phyloP scores from a whole-genome alignment of 805 yeast species.

The Candida suzukii region DNA sequence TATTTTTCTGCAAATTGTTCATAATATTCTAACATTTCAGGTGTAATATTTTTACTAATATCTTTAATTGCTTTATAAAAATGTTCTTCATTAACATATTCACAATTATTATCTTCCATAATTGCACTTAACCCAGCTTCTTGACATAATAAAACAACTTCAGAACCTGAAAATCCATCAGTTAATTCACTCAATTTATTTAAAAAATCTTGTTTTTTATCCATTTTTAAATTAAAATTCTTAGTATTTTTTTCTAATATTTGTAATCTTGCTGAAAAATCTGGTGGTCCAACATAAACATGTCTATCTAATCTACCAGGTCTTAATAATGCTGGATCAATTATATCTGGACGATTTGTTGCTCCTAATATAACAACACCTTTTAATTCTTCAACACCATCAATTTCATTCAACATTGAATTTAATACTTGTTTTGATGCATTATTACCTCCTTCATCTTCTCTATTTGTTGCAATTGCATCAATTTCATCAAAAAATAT shows the following conservation, averaged over 20 bases:
- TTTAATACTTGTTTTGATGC: slow-evolving; percentile 84
- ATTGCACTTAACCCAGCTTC: slow-evolving; percentile 95
- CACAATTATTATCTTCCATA: slow-evolving; percentile 61
- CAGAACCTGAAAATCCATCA: slow-evolving; percentile 79
- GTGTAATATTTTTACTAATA: slow-evolving; percentile 73
- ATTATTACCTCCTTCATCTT: slow-evolving; percentile 48
- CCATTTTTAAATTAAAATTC: slow-evolving; percentile 51
- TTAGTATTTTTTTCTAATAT: slow-evolving; percentile 65
- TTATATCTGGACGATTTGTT: slow-evolving; percentile 89
- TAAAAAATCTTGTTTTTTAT: slow-evolving; percentile 32
- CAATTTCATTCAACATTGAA: slow-evolving; percentile 87
- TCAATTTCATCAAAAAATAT: slow-evolving; percentile 96
- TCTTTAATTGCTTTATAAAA: slow-evolving; percentile 64
- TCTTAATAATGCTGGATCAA: slow-evolving; percentile 86
- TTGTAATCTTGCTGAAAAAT: slow-evolving; percentile 67
- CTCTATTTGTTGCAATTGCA: slow-evolving; percentile 79
- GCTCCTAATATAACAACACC: slow-evolving; percentile 96
- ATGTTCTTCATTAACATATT: slow-evolving; percentile 51
- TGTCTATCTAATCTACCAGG: slow-evolving; percentile 96
- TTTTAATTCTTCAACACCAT: slow-evolving; percentile 91
- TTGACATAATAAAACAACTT: slow-evolving; percentile 83
- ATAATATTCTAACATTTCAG: slow-evolving; percentile 78
- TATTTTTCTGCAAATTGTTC: slow-evolving; percentile 40
- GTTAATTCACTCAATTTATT: slow-evolving; percentile 52
- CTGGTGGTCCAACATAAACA: slow-evolving; percentile 91